Evolutionary conservation across 1,284 basidiomycete genomes (phyloP), one percentile per base, ranked within the genome.

Genomic region (Trametes versicolor): DNA sequence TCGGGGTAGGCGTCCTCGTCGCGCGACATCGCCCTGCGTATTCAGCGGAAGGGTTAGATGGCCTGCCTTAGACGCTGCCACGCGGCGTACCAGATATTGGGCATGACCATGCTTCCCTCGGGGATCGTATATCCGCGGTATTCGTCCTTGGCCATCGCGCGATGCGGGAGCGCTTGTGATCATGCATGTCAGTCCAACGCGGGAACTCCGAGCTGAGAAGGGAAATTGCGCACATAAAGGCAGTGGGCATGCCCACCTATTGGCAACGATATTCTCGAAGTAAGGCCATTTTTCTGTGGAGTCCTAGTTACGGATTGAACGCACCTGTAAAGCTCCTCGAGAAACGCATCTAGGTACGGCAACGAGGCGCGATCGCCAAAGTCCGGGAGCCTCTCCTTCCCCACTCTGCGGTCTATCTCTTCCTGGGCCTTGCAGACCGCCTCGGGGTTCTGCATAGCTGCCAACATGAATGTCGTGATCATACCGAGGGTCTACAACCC

Each of bases 311-410:
- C 17, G n/a, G 25, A 6, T 36, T 10, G 8, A 43, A 59, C 65
- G 8, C 23, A 84, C 81, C 85, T 78, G 56, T 83, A 77, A 10
- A 81, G 74, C 73, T 86, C 84, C 64, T 83, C 83, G 37, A 85
- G 57, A 7, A 85, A 70, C 58, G 78, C 80, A 47, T 83, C 79
- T 41, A 85, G 76, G 74, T 87, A 71, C 19, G 67, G 70, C 41
- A 71, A n/a, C 8, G 62, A 65, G 9, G 34, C 51, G 36, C 69
- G 64, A 29, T 73, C 71, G 0, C 21, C 34, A 23, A 71, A 68
- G 29, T 66, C 65, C 1, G 69, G 71, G 2, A 73, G 59, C 6
- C 71, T 61, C 10, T 59, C 64, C 4, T 15, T 32, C 10, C 70
- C 68, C 7, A 71, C 43, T 4, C 69, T 62, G 4, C 23, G 36